A percentile compares a stretch with the other conserved stretches of the same genome.
Evolutionary conservation across 345 rosid genomes (phyloP).

Genomic region (Euphorbia peplus): DNA sequence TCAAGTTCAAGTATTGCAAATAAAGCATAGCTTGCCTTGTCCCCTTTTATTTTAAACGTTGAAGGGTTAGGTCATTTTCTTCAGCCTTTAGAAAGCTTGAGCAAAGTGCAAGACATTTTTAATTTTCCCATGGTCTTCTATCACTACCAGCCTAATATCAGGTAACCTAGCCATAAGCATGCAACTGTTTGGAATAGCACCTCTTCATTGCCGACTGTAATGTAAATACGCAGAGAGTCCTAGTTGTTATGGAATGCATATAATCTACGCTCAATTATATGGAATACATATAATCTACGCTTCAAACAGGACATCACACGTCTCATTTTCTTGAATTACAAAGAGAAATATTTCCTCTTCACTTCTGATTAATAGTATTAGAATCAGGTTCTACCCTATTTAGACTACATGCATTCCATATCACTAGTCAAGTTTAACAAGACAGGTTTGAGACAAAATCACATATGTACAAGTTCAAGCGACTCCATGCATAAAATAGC

Average conservation of each 20-base stretch:
- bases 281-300: too few species aligned
- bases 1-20: background rate
- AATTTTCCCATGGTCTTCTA: background rate
- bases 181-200: background rate
- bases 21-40: background rate
- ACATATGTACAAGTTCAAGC: slow-evolving; percentile 2
- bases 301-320: background rate
- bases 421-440: background rate
- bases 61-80: too few species aligned
- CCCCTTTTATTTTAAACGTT: background rate
- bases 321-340: background rate
- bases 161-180: background rate
- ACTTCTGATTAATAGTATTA: background rate
- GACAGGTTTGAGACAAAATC: background rate
- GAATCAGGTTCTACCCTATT: background rate
- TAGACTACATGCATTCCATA: background rate
- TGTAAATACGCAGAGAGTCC: background rate
- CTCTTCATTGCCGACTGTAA: slow-evolving; percentile 1
- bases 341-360: background rate
- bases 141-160: background rate
- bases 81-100: background rate
- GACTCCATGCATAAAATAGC: slow-evolving; percentile 2
- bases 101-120: background rate
- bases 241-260: too few species aligned
- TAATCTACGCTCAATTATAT: too few species aligned